A percentile compares a stretch with the other conserved stretches of the same genome.
Evolutionary conservation across 805 yeast species (phyloP).

Genomic region (Peterozyma xylosa): DNA sequence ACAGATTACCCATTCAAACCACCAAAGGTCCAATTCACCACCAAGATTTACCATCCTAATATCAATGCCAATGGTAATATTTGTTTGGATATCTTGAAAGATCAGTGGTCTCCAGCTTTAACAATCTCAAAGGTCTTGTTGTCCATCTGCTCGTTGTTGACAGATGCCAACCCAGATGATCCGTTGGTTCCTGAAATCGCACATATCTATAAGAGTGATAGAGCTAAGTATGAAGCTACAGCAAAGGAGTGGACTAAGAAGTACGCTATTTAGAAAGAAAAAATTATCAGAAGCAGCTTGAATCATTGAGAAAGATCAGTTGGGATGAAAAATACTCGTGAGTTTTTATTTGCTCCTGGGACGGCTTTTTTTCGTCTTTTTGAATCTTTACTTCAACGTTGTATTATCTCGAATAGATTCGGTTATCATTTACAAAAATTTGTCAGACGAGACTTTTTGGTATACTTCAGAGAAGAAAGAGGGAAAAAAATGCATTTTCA

Average conservation of each 20-base stretch:
- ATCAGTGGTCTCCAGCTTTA: conserved; percentile 97
- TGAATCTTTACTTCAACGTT: no score
- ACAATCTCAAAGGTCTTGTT: conserved; percentile 93
- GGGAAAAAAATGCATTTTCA: no score
- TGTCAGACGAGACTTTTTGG: no score
- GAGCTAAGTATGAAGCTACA: conserved; percentile 89
- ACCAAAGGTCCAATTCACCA: conserved; percentile 79
- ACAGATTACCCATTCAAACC: conserved; percentile 87
- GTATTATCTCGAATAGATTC: no score
- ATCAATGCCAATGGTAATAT: conserved; percentile 93
- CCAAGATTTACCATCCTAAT: conserved; percentile 88
- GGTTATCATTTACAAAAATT: no score
- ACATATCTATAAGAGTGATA: conserved; percentile 89
- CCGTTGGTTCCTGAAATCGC: conserved; percentile 99
- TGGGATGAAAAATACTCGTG: no score
- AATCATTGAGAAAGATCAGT: no score
- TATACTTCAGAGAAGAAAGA: no score
- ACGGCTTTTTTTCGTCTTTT: no score
- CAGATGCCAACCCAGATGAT: conserved; percentile 96
- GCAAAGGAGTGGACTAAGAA: conserved; percentile 99
- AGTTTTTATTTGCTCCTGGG: no score
- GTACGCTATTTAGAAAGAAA: conserved; percentile 66
- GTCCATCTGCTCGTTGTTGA: conserved; percentile 91
- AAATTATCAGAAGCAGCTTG: background rate
- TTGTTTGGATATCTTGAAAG: conserved; percentile 90